These are phyloP conservation scores for Xylaria sp. DNA, from an alignment of 2,329 filamentous ascomycete genomes.

Conservation along the genomic window DNA sequence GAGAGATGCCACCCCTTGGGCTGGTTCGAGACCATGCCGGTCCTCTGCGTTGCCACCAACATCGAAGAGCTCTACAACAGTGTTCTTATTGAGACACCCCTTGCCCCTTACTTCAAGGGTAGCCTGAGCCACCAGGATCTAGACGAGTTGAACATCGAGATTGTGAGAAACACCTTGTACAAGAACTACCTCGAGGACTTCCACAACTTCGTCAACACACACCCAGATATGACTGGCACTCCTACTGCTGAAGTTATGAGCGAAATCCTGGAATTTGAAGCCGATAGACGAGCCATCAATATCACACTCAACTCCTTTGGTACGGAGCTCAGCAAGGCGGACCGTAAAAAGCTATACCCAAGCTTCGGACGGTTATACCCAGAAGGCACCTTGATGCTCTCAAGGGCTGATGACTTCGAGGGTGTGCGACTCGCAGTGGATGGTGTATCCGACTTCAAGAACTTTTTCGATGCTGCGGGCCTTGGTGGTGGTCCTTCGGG, in stretches of 20 bases:
- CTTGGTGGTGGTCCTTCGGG: conserved; percentile 73
- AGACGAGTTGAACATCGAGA: conserved; percentile 99
- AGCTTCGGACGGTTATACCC: conserved; percentile 90
- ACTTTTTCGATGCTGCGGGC: conserved; percentile 91
- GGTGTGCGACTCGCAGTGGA: conserved; percentile 93
- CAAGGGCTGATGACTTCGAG: conserved; percentile 91
- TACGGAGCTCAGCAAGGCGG: conserved; percentile 90
- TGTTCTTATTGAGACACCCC: conserved; percentile 92
- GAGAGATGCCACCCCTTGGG: conserved; percentile 96
- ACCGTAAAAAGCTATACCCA: conserved; percentile 96
- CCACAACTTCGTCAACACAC: conserved; percentile 88
- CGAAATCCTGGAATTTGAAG: conserved; percentile 95
- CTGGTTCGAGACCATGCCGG: conserved; percentile 99
- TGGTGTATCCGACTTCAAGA: conserved; percentile 90
- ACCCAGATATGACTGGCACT: conserved; percentile 84
- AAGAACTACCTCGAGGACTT: conserved; percentile 99
- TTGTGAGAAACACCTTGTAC: conserved; percentile 96
- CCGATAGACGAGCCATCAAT: conserved; percentile 95
- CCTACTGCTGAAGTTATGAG: conserved; percentile 95
- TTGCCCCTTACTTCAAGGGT: conserved; percentile 97
- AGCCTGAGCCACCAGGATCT: conserved; percentile 95
- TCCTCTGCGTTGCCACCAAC: conserved; percentile 96
- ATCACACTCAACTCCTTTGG: conserved; percentile 99
- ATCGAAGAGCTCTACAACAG: conserved; percentile 99
- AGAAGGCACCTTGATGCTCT: conserved; percentile 93